phyloP scores from a whole-genome alignment of 2,329 filamentous ascomycete species.

The Orbilia brochopaga region DNA sequence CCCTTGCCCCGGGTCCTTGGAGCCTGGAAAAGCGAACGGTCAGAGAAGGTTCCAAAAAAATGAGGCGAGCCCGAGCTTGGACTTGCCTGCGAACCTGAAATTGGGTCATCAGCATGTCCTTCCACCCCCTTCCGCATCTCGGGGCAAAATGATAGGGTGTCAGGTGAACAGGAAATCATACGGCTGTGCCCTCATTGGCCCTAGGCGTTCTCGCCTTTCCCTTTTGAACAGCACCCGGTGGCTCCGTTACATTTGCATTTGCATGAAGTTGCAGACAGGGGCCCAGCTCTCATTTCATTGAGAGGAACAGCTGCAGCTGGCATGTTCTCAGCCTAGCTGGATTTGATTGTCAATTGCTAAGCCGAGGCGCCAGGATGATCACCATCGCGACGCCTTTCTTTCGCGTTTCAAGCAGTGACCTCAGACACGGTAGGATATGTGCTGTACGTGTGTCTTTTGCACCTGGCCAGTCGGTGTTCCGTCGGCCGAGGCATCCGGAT shows the following conservation, averaged over 20 bases:
- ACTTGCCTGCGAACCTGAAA: slow-evolving; percentile 47
- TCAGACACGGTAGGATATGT: not conserved
- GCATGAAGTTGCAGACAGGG: slow-evolving; percentile 46
- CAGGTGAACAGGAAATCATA: slow-evolving; percentile 46
- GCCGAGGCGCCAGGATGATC: slow-evolving; percentile 9
- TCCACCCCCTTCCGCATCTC: slow-evolving; percentile 42
- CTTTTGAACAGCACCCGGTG: slow-evolving; percentile 38
- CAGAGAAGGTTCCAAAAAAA: slow-evolving; percentile 40
- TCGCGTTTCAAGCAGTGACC: slow-evolving; percentile 36
- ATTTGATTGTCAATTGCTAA: slow-evolving; percentile 40
- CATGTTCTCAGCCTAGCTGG: slow-evolving; percentile 1
- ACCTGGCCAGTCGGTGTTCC: slow-evolving; percentile 9
- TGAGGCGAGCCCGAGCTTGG: slow-evolving; percentile 49
- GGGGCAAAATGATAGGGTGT: slow-evolving; percentile 32
- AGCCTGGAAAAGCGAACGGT: slow-evolving; percentile 40
- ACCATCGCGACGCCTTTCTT: slow-evolving; percentile 45
- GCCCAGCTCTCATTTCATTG: slow-evolving; percentile 3
- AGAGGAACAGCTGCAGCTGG: slow-evolving; percentile 11
- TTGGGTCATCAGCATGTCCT: slow-evolving; percentile 49
- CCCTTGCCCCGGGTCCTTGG: slow-evolving; percentile 37
- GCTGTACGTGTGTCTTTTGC: slow-evolving; percentile 23
- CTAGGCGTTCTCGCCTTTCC: slow-evolving; percentile 39
- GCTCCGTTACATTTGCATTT: slow-evolving; percentile 50
- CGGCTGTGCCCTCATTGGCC: slow-evolving; percentile 43
- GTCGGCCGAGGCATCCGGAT: slow-evolving; percentile 11